A percentile compares a stretch with the other conserved stretches of the same genome.
Evolutionary conservation across 306 rosid species (phyloP).

Genomic region (Chamaecrista fasciculata): DNA sequence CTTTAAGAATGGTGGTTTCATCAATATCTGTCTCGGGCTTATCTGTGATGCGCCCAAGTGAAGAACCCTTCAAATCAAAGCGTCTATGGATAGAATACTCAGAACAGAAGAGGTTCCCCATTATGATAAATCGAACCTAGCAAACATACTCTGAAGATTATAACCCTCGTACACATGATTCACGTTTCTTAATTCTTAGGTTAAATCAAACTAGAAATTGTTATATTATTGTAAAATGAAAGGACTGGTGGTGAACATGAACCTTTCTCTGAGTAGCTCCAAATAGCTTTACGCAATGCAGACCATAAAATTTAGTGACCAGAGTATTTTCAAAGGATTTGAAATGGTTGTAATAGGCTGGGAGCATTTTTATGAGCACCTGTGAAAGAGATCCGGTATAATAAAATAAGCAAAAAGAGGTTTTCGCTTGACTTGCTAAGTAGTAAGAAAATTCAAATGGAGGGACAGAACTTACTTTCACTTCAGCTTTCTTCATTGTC

Average conservation of each 20-base stretch:
- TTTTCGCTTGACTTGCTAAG: neutral
- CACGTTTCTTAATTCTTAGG: neutral
- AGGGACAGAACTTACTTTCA: conserved; percentile 58
- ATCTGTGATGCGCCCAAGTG: conserved; percentile 75
- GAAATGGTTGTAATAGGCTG: conserved; percentile 78
- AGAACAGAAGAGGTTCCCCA: conserved; percentile 82
- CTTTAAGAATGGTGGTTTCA: conserved; percentile 81
- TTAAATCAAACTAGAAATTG: neutral
- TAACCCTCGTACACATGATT: neutral
- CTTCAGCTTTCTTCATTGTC: conserved; percentile 87
- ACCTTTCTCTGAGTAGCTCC: conserved; percentile 85
- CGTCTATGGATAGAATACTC: conserved; percentile 69
- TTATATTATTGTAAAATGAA: neutral
- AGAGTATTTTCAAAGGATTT: conserved; percentile 61
- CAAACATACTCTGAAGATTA: conserved; percentile 8
- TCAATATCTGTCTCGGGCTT: conserved; percentile 71
- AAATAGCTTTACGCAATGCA: conserved; percentile 79
- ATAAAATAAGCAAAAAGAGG: neutral
- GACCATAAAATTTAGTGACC: conserved; percentile 79
- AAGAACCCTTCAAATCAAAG: conserved; percentile 85
- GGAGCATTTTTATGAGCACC: conserved; percentile 83
- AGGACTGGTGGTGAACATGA: neutral
- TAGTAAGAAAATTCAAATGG: conserved; percentile 13
- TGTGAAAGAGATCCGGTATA: conserved; percentile 22
- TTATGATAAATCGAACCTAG: conserved; percentile 86